Conservation (phyloP, 179 eudicot species). For the Beta corolliflora region DNA sequence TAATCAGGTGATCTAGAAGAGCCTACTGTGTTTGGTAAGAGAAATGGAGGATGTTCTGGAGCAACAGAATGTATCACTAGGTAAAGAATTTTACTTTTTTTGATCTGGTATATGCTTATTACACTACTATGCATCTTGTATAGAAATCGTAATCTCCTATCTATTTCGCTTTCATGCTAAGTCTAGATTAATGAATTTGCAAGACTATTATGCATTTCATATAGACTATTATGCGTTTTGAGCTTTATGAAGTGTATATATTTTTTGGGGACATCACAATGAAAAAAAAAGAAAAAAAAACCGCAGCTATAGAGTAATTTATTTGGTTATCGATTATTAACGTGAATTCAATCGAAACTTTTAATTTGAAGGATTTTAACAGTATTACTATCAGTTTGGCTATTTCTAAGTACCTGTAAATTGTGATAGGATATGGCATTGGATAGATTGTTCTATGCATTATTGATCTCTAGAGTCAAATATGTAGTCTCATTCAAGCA, state of each 20-base stretch:
- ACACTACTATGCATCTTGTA: neutral
- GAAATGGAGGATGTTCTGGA: slow-evolving; percentile 32
- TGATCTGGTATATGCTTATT: neutral
- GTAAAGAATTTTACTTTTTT: neutral
- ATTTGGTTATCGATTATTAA: neutral
- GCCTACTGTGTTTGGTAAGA: slow-evolving; percentile 3
- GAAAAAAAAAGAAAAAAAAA: neutral
- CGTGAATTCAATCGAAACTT: neutral
- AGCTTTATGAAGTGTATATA: neutral
- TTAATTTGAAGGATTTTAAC: neutral
- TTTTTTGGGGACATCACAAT: neutral
- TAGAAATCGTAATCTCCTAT: neutral
- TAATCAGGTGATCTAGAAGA: slow-evolving; percentile 8
- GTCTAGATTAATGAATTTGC: neutral
- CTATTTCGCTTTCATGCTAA: neutral
- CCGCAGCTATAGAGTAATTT: no score
- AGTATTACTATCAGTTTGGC: neutral
- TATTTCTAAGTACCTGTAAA: neutral
- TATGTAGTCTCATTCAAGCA: neutral
- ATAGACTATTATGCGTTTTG: neutral
- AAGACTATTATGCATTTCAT: no score
- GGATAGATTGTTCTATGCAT: neutral
- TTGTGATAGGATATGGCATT: neutral
- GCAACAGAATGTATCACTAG: slow-evolving; percentile 21
- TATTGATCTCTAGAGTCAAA: neutral